Conservation (phyloP, 768 basidiomycete genomes). For the Tricholoma sp. region DNA sequence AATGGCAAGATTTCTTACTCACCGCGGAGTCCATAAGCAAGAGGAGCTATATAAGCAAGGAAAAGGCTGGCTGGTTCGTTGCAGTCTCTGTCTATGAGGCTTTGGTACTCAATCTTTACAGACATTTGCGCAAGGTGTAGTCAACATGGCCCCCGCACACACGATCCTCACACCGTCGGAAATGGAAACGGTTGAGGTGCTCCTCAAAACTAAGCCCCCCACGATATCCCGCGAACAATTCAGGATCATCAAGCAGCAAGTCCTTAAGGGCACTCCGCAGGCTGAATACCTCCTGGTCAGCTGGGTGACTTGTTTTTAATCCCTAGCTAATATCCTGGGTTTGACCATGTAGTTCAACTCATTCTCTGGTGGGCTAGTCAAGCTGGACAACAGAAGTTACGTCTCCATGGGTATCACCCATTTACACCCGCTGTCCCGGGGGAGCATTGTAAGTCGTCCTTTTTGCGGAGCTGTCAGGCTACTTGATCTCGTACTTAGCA, state of each 20-base stretch:
- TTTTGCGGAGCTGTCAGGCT: not conserved
- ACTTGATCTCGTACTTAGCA: constrained; percentile 12
- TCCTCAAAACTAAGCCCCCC: constrained; percentile 22
- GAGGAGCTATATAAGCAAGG: constrained; percentile 20
- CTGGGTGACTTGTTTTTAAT: not conserved
- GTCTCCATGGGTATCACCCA: constrained; percentile 29
- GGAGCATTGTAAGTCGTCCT: constrained; percentile 26
- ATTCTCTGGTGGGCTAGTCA: constrained; percentile 22
- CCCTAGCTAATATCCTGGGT: not conserved
- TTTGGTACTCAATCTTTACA: not conserved
- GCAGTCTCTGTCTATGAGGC: not conserved
- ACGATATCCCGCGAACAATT: constrained; percentile 22
- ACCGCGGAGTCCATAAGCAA: constrained; percentile 16
- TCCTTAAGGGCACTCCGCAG: constrained; percentile 23
- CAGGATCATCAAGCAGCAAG: constrained; percentile 20
- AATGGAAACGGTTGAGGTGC: constrained; percentile 14
- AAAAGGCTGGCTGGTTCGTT: constrained; percentile 24
- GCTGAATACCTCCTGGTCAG: constrained; percentile 25
- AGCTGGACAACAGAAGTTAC: constrained; percentile 26
- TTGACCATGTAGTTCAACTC: constrained; percentile 23
- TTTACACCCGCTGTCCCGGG: constrained; percentile 42
- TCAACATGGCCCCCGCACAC: constrained; percentile 23
- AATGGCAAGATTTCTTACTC: not conserved
- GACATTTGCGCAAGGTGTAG: constrained; percentile 25
- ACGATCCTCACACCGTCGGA: constrained; percentile 20